These are phyloP conservation scores for Phytophthora syringae DNA, from an alignment of 352 stramenopile genomes.

Conservation along the genomic window DNA sequence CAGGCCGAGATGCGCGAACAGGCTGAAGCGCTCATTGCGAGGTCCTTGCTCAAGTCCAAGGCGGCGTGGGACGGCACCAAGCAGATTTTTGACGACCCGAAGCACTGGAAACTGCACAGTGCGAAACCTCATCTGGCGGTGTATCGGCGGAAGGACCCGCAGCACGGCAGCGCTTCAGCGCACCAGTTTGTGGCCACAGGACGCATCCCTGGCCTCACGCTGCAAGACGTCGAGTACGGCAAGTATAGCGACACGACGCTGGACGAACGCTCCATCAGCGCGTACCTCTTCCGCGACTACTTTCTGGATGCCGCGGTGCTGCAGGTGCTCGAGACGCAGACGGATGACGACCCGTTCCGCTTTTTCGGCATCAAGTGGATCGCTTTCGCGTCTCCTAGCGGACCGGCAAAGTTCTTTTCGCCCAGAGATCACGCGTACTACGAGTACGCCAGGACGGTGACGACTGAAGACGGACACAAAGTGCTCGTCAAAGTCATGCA, in stretches of 20 bases:
- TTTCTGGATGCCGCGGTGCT: conserved; percentile 78
- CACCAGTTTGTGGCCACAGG: conserved; percentile 64
- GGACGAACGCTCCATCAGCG: conserved; percentile 64
- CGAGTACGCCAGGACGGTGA: conserved; percentile 64
- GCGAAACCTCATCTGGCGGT: conserved; percentile 58
- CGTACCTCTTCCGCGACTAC: conserved; percentile 64
- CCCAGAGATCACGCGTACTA: conserved; percentile 68
- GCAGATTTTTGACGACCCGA: conserved; percentile 66
- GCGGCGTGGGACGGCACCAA: conserved; percentile 65
- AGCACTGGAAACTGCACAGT: conserved; percentile 71
- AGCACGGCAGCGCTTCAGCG: conserved; percentile 19
- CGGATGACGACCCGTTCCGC: conserved; percentile 62
- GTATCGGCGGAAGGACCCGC: conserved; percentile 48
- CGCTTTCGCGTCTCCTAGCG: conserved; percentile 47
- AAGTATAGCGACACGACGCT: conserved; percentile 75
- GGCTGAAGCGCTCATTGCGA: conserved; percentile 47
- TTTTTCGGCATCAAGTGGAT: conserved; percentile 87
- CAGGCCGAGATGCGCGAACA: conserved; percentile 38
- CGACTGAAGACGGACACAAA: conserved; percentile 46
- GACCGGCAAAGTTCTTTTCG: conserved; percentile 55
- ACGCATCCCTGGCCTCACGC: conserved; percentile 57
- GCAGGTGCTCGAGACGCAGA: conserved; percentile 65
- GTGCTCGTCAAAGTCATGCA: conserved; percentile 72
- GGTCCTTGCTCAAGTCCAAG: conserved; percentile 46
- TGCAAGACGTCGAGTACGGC: conserved; percentile 74